Percentiles rank a stretch among this genome's conserved stretches.
phyloP scores from a whole-genome alignment of 2,329 filamentous ascomycete species.

The Blastomyces gilchristii region DNA sequence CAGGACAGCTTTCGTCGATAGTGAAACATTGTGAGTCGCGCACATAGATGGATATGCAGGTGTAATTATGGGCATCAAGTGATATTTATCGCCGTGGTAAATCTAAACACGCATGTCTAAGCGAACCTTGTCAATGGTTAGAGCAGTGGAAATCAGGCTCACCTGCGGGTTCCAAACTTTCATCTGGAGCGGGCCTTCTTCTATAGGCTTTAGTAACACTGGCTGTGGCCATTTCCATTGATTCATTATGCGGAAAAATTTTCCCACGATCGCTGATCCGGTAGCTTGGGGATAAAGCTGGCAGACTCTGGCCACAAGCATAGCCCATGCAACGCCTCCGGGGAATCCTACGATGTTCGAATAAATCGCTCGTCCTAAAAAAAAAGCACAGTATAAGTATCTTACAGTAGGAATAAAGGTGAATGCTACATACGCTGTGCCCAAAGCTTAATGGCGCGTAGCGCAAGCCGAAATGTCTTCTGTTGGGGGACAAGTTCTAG shows the following conservation, averaged over 20 bases:
- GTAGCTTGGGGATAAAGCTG: constrained; percentile 92
- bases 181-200: constrained; percentile 68
- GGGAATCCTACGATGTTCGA: constrained; percentile 95
- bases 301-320: constrained; percentile 91
- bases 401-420: background rate
- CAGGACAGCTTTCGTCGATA: constrained; percentile 76
- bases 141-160: constrained; percentile 19
- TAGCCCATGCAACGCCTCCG: constrained; percentile 94
- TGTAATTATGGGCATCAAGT: constrained; percentile 97
- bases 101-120: constrained; percentile 37
- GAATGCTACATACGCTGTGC: constrained; percentile 51
- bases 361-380: constrained; percentile 67
- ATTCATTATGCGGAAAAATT: constrained; percentile 87
- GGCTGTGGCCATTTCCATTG: constrained; percentile 91
- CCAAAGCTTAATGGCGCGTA: constrained; percentile 94
- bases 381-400: constrained; percentile 1
- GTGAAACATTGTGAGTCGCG: constrained; percentile 84
- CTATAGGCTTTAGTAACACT: constrained; percentile 80
- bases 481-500: constrained; percentile 77
- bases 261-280: constrained; percentile 75
- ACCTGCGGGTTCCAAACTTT: constrained; percentile 92
- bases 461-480: constrained; percentile 76
- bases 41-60: constrained; percentile 98
- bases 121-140: background rate
- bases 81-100: constrained; percentile 69